Conservation (phyloP, 2,329 filamentous ascomycete species). For the Lanzia echinophila region DNA sequence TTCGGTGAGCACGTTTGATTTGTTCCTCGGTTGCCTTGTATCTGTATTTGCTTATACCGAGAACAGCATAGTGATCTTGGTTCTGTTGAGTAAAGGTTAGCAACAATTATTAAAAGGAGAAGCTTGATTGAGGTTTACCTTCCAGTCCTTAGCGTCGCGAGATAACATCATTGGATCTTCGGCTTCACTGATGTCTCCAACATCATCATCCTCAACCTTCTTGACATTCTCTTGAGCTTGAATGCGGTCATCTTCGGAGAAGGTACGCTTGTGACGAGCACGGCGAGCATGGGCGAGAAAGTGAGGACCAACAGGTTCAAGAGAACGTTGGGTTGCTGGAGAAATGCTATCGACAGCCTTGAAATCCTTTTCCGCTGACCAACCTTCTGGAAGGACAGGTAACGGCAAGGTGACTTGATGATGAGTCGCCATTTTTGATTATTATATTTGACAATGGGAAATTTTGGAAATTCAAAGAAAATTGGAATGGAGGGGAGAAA, state of each 20-base stretch:
- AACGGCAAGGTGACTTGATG: conserved; percentile 52
- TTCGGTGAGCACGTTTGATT: conserved; percentile 98
- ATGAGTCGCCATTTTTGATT: conserved; percentile 22
- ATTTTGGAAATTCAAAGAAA: background rate
- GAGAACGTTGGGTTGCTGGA: conserved; percentile 71
- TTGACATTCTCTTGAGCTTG: conserved; percentile 92
- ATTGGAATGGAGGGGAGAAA: conserved; percentile 5
- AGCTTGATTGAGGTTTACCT: conserved; percentile 51
- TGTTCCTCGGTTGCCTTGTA: conserved; percentile 92
- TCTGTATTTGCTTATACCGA: conserved; percentile 87
- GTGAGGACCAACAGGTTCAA: conserved; percentile 94
- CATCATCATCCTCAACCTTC: conserved; percentile 88
- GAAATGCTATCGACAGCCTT: conserved; percentile 74
- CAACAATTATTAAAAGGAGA: background rate
- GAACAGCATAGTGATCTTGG: conserved; percentile 97
- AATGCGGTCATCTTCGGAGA: conserved; percentile 96
- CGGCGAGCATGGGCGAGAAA: conserved; percentile 96
- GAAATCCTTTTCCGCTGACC: conserved; percentile 88
- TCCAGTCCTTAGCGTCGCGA: conserved; percentile 98
- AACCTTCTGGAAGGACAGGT: conserved; percentile 70
- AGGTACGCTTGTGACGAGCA: conserved; percentile 93
- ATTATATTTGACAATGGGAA: background rate
- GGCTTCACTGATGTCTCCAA: conserved; percentile 84
- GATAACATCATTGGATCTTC: conserved; percentile 91
- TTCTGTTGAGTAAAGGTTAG: conserved; percentile 42